These are phyloP conservation scores for Blastobotrys raffinosifermentans DNA, from an alignment of 1,139 yeast species.

Conservation along the genomic window DNA sequence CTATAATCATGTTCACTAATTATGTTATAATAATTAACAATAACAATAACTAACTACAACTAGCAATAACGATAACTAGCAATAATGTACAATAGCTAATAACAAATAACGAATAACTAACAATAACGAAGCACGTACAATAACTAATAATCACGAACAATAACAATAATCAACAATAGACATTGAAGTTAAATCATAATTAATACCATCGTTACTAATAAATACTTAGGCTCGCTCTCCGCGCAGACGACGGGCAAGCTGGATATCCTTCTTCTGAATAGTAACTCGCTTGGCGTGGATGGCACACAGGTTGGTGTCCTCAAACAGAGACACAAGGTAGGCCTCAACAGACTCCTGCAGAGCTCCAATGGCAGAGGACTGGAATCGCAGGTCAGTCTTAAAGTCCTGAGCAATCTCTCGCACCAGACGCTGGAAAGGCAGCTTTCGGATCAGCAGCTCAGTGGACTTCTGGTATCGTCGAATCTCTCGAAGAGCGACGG, in stretches of 20 bases:
- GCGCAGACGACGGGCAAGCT: slow-evolving; percentile 98
- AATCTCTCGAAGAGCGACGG: slow-evolving; percentile 98
- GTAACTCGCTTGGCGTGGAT: slow-evolving; percentile 99
- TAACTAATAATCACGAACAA: too few species aligned
- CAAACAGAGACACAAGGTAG: slow-evolving; percentile 80
- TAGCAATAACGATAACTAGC: too few species aligned
- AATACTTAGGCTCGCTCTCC: slow-evolving; percentile 46
- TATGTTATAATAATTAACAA: too few species aligned
- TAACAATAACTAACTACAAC: too few species aligned
- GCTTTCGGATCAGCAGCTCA: slow-evolving; percentile 91
- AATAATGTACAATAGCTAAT: too few species aligned
- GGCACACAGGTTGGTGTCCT: slow-evolving; percentile 98
- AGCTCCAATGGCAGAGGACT: slow-evolving; percentile 97
- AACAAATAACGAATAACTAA: too few species aligned
- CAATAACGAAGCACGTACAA: too few species aligned
- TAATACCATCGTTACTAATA: too few species aligned
- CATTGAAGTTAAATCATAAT: slow-evolving; percentile 5
- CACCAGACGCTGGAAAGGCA: slow-evolving; percentile 97
- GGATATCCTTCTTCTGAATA: slow-evolving; percentile 98
- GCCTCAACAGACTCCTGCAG: slow-evolving; percentile 98
- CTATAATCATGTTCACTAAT: too few species aligned
- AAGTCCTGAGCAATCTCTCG: slow-evolving; percentile 97
- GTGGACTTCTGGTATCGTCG: slow-evolving; percentile 99
- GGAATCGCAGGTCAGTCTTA: slow-evolving; percentile 97
- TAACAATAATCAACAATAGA: slow-evolving; percentile 3